A percentile compares a stretch with the other conserved stretches of the same genome.
Evolutionary conservation across 306 rosid genomes (phyloP).

Genomic region (Lagenaria siceraria): DNA sequence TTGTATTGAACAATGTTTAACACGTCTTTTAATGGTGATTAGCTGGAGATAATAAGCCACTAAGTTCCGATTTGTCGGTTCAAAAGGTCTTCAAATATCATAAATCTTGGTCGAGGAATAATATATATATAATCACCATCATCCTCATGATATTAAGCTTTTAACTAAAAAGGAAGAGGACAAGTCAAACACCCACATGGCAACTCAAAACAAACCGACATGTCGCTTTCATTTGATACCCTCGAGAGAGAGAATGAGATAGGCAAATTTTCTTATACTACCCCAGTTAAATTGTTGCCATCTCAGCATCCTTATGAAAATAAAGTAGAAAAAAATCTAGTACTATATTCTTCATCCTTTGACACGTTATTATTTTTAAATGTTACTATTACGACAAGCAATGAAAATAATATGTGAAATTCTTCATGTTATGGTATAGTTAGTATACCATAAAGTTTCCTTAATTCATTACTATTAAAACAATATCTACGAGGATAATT

Average conservation of each 20-base stretch:
- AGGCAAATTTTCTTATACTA: too few species aligned
- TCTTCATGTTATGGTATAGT: too few species aligned
- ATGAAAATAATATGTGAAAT: too few species aligned
- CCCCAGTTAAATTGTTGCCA: too few species aligned
- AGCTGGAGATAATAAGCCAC: background rate
- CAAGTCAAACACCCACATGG: background rate
- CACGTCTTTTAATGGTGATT: background rate
- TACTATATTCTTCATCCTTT: too few species aligned
- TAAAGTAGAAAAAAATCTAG: too few species aligned
- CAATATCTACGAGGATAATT: too few species aligned
- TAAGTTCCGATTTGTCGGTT: background rate
- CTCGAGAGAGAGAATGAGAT: background rate
- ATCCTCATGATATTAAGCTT: background rate
- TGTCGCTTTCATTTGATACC: background rate
- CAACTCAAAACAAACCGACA: background rate
- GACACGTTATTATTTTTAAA: too few species aligned
- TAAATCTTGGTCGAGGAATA: background rate
- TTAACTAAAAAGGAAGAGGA: background rate
- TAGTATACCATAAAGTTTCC: too few species aligned
- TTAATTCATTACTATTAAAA: too few species aligned
- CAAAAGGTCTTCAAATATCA: background rate
- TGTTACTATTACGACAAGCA: too few species aligned
- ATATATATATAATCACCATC: background rate
- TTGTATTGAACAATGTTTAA: conserved; percentile 1
- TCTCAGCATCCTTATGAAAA: too few species aligned